Percentiles rank a stretch among this genome's conserved stretches.
Evolutionary conservation across 2,329 filamentous ascomycete genomes (phyloP).

Genomic region (Pyrenochaeta sp.): DNA sequence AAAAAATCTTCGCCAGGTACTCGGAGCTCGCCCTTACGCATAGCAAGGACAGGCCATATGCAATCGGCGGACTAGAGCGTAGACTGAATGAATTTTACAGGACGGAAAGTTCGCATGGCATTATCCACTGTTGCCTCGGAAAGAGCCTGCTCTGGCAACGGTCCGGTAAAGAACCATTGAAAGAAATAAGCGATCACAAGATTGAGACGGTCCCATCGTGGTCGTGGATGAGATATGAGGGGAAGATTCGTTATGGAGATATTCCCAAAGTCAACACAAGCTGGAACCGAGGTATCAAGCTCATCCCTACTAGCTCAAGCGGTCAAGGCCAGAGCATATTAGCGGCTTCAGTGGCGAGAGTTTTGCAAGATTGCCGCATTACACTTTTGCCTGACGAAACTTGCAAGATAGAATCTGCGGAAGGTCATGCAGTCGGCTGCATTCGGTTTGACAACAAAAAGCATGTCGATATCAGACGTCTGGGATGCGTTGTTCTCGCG

Average conservation of each 20-base stretch:
- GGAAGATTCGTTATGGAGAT: neutral
- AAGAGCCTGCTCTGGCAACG: too few relatives aligned
- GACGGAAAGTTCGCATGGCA: neutral
- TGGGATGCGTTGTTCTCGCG: neutral
- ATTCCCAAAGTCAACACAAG: neutral
- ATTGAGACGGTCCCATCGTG: neutral
- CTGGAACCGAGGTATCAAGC: too few relatives aligned
- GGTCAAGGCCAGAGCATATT: too few relatives aligned
- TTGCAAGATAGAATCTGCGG: neutral
- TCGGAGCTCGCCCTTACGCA: slow-evolving; percentile 3
- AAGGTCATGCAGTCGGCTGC: neutral
- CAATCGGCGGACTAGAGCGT: slow-evolving; percentile 6
- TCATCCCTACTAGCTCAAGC: too few relatives aligned
- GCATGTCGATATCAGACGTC: neutral
- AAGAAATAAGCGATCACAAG: neutral
- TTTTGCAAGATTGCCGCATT: neutral
- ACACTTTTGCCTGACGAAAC: too few relatives aligned
- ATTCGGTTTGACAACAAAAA: neutral
- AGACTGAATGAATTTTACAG: neutral
- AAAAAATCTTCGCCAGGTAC: neutral
- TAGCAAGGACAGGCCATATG: neutral
- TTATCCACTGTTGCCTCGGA: neutral
- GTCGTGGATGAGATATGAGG: slow-evolving; percentile 2
- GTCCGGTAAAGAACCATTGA: neutral
- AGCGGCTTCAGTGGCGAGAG: neutral